Evolutionary conservation across 179 eudicot genomes (phyloP).

Genomic region (Spergularia azorica): DNA sequence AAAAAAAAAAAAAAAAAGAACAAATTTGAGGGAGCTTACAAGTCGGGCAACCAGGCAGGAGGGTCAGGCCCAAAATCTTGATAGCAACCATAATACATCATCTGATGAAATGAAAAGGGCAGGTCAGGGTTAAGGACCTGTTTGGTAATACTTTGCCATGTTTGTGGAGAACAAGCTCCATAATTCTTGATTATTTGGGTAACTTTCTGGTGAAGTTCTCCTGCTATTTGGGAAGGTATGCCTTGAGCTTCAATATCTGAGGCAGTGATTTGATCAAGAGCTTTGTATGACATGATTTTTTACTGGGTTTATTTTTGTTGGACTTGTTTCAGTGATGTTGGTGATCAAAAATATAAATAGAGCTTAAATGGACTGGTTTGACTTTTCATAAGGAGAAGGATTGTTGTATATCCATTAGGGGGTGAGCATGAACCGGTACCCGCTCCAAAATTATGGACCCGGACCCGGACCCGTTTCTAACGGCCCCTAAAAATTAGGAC

Average conservation of each 20-base stretch:
- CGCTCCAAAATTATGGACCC: too few species aligned
- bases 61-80: constrained; percentile 63
- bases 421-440: too few species aligned
- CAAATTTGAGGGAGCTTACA: constrained; percentile 38
- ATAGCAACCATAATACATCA: constrained; percentile 86
- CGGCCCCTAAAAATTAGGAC: too few species aligned
- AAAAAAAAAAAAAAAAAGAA: not conserved
- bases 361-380: too few species aligned
- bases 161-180: constrained; percentile 56
- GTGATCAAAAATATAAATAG: not conserved
- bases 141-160: constrained; percentile 61
- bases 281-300: constrained; percentile 41
- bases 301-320: not conserved
- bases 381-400: too few species aligned
- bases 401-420: too few species aligned
- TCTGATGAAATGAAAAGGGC: constrained; percentile 82
- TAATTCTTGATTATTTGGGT: constrained; percentile 38
- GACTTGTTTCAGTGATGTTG: not conserved
- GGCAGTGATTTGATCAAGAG: constrained; percentile 45
- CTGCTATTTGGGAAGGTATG: constrained; percentile 41
- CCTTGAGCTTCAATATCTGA: constrained; percentile 61
- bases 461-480: too few species aligned
- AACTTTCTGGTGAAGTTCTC: constrained; percentile 48
- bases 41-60: constrained; percentile 88
- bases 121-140: constrained; percentile 63